Evolutionary conservation across 345 rosid genomes (phyloP).

Genomic region (Xanthoceras sorbifolium): DNA sequence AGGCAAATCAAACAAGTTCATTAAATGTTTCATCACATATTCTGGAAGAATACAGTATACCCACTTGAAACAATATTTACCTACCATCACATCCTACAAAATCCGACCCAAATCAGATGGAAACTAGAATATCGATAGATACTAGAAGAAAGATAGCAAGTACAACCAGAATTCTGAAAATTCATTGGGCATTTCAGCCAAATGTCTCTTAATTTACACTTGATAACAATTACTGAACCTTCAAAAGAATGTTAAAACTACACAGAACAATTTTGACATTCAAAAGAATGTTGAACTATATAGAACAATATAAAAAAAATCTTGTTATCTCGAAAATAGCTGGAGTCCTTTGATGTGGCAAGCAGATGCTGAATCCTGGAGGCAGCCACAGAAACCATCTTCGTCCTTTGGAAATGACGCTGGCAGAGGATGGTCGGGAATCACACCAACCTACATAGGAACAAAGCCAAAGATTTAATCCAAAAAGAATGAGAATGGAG

Average conservation of each 20-base stretch:
- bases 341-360: slow-evolving; percentile 63
- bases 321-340: slow-evolving; percentile 56
- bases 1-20: no score
- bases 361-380: slow-evolving; percentile 66
- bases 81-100: no score
- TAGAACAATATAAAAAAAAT: slow-evolving; percentile 1
- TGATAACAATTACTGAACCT: not conserved
- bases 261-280: not conserved
- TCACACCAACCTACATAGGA: slow-evolving; percentile 70
- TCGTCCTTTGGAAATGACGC: slow-evolving; percentile 74
- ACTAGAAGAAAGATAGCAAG: no score
- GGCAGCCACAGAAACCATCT: slow-evolving; percentile 76
- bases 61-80: no score
- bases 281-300: not conserved
- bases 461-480: not conserved
- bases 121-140: no score
- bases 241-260: slow-evolving; percentile 15
- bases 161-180: no score
- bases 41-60: no score
- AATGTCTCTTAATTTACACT: not conserved
- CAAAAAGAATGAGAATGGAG: not conserved
- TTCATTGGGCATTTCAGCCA: not conserved
- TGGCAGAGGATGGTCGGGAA: slow-evolving; percentile 90
- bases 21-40: no score
- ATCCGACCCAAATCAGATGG: no score